These are phyloP conservation scores for Mycena rosella DNA, from an alignment of 768 basidiomycete genomes.

Conservation along the genomic window DNA sequence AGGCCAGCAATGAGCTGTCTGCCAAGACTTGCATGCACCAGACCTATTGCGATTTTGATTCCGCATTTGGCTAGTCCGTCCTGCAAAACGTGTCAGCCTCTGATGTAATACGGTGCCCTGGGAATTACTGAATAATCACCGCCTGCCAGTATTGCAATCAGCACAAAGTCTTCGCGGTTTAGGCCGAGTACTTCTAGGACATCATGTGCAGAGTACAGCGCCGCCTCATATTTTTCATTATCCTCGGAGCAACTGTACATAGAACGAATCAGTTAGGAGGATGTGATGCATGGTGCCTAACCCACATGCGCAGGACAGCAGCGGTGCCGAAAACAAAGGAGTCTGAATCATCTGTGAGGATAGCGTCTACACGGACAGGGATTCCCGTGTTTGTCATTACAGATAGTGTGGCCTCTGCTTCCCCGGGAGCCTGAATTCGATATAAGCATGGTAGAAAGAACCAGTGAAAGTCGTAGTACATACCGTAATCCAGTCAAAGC, in stretches of 20 bases:
- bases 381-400: constrained; percentile 54
- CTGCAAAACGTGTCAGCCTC: too few relatives aligned
- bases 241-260: constrained; percentile 56
- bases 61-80: constrained; percentile 2
- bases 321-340: constrained; percentile 61
- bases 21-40: constrained; percentile 25
- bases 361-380: constrained; percentile 53
- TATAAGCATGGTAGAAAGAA: background rate
- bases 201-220: constrained; percentile 40
- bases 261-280: constrained; percentile 16
- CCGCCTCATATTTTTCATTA: constrained; percentile 61
- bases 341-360: constrained; percentile 65
- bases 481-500: constrained; percentile 51
- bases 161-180: constrained; percentile 47
- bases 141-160: constrained; percentile 55
- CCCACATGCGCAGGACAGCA: constrained; percentile 47
- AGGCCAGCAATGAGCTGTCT: constrained; percentile 19
- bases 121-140: constrained; percentile 57
- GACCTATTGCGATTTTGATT: constrained; percentile 25
- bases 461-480: background rate
- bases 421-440: constrained; percentile 58
- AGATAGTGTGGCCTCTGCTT: constrained; percentile 68
- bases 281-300: background rate
- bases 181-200: constrained; percentile 43
- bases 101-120: too few relatives aligned